These are phyloP conservation scores for Fusarium hainanense DNA, from an alignment of 2,329 filamentous ascomycete genomes.

Conservation along the genomic window DNA sequence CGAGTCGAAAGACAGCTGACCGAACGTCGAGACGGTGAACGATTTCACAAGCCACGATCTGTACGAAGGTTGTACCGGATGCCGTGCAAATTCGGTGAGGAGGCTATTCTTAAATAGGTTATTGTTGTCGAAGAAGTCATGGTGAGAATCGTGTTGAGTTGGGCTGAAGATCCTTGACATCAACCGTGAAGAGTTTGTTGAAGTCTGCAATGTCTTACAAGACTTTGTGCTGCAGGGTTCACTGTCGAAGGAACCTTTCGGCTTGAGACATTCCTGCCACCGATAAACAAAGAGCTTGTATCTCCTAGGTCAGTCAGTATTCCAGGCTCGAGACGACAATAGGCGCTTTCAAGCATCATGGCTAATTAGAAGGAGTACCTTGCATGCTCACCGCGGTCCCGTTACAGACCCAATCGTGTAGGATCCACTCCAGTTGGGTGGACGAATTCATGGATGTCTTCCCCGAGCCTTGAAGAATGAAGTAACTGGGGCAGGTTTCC, in stretches of 20 bases:
- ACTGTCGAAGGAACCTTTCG: background rate
- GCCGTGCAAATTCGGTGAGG: conserved; percentile 29
- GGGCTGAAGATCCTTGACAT: background rate
- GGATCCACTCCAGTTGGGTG: background rate
- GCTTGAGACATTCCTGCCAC: background rate
- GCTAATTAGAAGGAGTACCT: background rate
- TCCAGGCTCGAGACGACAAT: background rate
- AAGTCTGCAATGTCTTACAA: background rate
- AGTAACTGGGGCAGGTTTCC: background rate
- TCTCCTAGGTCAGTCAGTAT: background rate
- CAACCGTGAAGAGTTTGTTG: background rate
- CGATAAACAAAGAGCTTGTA: background rate
- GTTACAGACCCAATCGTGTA: background rate
- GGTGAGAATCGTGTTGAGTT: background rate
- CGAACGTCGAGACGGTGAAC: conserved; percentile 41
- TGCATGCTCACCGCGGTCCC: conserved; percentile 12
- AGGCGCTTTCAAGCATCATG: conserved; percentile 1
- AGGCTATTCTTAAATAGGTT: conserved; percentile 2
- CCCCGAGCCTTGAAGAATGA: conserved; percentile 11
- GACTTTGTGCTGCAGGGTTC: background rate
- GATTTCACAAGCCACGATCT: conserved; percentile 36
- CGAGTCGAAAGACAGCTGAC: conserved; percentile 40
- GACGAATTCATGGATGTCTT: conserved; percentile 9
- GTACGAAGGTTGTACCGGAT: conserved; percentile 38
- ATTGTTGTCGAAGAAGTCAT: conserved; percentile 12